A percentile compares a stretch with the other conserved stretches of the same genome.
phyloP scores from a whole-genome alignment of 2,329 filamentous ascomycete species.

The Ploettnerulaceae sp. region DNA sequence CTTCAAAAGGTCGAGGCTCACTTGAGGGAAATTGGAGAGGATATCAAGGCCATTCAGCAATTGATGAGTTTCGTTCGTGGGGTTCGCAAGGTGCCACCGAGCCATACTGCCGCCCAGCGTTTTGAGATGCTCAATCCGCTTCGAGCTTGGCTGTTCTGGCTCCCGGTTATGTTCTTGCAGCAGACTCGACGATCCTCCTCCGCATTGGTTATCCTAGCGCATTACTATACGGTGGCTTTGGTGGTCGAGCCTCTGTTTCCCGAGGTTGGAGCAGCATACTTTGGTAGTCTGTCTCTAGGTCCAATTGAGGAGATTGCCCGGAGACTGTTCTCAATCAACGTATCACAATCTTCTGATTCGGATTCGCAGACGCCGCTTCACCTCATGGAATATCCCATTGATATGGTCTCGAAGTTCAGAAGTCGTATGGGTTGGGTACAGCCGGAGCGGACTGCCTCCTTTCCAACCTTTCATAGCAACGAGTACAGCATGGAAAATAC shows the following conservation, averaged over 20 bases:
- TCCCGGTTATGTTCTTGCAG: conserved; percentile 79
- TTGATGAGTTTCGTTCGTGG: conserved; percentile 69
- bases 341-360: conserved; percentile 51
- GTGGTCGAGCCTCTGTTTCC: conserved; percentile 88
- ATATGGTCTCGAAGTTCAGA: conserved; percentile 65
- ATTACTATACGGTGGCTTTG: conserved; percentile 86
- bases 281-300: conserved; percentile 70
- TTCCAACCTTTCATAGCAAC: conserved; percentile 54
- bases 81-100: conserved; percentile 64
- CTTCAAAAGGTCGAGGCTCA: conserved; percentile 64
- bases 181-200: conserved; percentile 70
- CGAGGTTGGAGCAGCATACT: conserved; percentile 84
- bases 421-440: conserved; percentile 63
- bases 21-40: conserved; percentile 64
- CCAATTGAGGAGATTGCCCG: conserved; percentile 84
- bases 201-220: conserved; percentile 77
- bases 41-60: conserved; percentile 63
- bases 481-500: conserved; percentile 47
- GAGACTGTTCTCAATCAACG: conserved; percentile 65
- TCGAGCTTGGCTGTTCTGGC: conserved; percentile 92
- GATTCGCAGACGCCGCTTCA: conserved; percentile 57
- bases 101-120: conserved; percentile 71
- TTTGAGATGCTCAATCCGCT: conserved; percentile 87
- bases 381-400: conserved; percentile 69
- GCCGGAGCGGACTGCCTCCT: conserved; percentile 53